Evolutionary conservation across 2,329 filamentous ascomycete genomes (phyloP), one percentile per base, ranked within the genome.

Genomic region (Hirsutella rhossiliensis): DNA sequence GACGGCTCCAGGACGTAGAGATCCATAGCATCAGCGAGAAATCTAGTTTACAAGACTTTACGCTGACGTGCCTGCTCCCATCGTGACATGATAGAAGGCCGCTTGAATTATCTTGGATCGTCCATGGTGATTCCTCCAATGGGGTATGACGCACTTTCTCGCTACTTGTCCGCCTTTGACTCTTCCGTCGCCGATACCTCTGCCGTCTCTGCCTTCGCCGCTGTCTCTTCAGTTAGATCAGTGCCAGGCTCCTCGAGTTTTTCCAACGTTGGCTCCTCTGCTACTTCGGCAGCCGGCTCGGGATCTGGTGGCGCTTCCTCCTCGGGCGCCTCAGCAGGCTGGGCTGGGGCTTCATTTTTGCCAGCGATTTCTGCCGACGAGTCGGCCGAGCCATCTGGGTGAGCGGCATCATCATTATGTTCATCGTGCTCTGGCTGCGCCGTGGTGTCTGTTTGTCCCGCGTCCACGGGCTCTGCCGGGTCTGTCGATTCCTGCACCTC

Each of bases 401-500:
- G 30, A 6, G 15, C 12, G 17, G 17, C 29, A 13, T 28, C 32
- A 9, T 27, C 34, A 12, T 40, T 31, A 13, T 36, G 7, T 5
- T 41, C 42, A 12, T 46, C 37, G 18, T 38, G 41, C 19, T 50
- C 41, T 3, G 37, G 20, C 31, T 51, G 44, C 5, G 38, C 40
- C 7, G 43, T 38, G 6, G 18, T 11, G 15, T 11, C 43, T 1
- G 45, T 34, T 44, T 44, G 38, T 27, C 50, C 45, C 23, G 44
- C 45, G 38, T 44, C 40, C 34, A 18, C 12, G 3, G 18, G 32
- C 3, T 38, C n/a, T 20, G 18, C 40, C 30, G 20, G 34, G 6
- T 44, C 47, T 17, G 47, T 37, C 12, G 48, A 44, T 15, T 51
- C 40, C 11, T 45, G 34, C 8, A 27, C 17, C 12, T 51, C 41